Conservation (phyloP, 805 yeast genomes). For the Clavispora santaluciae region DNA sequence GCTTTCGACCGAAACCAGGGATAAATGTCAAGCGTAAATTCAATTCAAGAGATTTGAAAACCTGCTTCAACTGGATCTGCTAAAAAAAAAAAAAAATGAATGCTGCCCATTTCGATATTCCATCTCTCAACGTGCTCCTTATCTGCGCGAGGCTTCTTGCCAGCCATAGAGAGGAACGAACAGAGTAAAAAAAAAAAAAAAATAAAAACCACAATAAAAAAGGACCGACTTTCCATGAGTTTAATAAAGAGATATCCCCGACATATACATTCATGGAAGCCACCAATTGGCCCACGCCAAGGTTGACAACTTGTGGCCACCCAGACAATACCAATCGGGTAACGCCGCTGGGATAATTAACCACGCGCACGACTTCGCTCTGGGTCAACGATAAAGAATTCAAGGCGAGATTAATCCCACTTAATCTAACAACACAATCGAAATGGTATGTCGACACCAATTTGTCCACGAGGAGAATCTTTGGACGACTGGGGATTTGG, state of each 20-base stretch:
- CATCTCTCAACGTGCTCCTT: background rate
- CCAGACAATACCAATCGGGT: slow-evolving; percentile 3
- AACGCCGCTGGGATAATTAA: slow-evolving; percentile 8
- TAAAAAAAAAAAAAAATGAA: too few relatives aligned
- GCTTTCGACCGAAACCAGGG: too few relatives aligned
- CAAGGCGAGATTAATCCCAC: slow-evolving; percentile 1
- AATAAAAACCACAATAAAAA: background rate
- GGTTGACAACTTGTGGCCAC: background rate
- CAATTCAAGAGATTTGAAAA: too few relatives aligned
- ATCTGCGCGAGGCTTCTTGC: background rate
- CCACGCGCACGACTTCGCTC: slow-evolving; percentile 7
- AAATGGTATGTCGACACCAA: slow-evolving; percentile 6
- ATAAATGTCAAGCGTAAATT: too few relatives aligned
- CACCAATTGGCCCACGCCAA: too few relatives aligned
- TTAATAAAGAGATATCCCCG: background rate
- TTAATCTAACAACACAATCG: slow-evolving; percentile 2
- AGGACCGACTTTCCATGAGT: background rate
- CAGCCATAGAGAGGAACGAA: background rate
- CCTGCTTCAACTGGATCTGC: too few relatives aligned
- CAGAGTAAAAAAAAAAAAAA: background rate
- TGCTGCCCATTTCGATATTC: background rate
- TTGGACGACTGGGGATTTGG: too few relatives aligned
- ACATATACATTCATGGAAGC: too few relatives aligned
- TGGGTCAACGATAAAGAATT: slow-evolving; percentile 6
- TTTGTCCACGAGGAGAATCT: background rate